Evolutionary conservation across 1,284 basidiomycete genomes (phyloP), one percentile per base, ranked within the genome.

Genomic region (Marasmius oreades): DNA sequence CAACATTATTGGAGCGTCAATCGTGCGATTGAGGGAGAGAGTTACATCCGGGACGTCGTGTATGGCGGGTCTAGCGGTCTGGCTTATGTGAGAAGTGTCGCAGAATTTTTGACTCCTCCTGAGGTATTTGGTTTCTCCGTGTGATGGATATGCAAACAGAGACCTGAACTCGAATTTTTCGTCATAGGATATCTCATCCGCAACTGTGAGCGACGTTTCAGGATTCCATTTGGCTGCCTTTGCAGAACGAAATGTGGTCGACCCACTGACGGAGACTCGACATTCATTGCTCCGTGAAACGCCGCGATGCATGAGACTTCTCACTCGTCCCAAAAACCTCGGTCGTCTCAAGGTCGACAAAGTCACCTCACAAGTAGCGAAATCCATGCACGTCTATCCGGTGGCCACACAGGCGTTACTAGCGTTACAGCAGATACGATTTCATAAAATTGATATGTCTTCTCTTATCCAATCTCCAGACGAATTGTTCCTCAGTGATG

Each of bases 61-160:
- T 91, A 90, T 63, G 89, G 89, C 0, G 88, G 89, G 36, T 73
- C 80, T 0, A 86, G 88, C 57, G 89, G 88, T 1, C 70, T 84
- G 24, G 88, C 88, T 5, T 90, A 90, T 66, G 77, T 86, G 50
- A 74, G 85, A 57, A 91, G 89, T 65, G 63, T 91, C 50, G 87
- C 87, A 23, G 84, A 88, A 67, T 91, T 91, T 61, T 74, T 86
- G 31, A 20, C 51, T 14, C 55, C 52, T 18, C 34, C 51, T 37
- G 64, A 67, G 5, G 66, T 66, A 34, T 56, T 58, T 58, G 43
- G 39, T 50, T 55, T 14, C 16, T 37, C 58, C 56, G 31, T 39
- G 52, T 57, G 31, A 46, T 44, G 42, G 33, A 45, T n/a, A n/a
- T n/a, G n/a, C 34, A 47, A 51, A 37, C 48, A 44, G 31, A 10